These are phyloP conservation scores for Leptographium wingfieldii DNA, from an alignment of 2,329 filamentous ascomycete genomes.

Conservation along the genomic window DNA sequence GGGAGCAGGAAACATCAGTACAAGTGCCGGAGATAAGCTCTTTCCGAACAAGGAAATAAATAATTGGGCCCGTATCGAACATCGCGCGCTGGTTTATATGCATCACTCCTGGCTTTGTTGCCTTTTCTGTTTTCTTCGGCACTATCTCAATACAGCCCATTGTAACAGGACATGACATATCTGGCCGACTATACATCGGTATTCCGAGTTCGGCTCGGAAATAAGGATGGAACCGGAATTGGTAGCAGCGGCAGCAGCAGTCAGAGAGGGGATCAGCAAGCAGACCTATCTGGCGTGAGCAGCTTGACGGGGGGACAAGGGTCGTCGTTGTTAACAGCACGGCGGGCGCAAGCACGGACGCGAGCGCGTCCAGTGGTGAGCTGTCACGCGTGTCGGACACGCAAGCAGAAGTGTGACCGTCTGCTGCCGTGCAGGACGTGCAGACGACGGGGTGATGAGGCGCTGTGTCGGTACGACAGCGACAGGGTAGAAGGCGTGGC, in stretches of 20 bases:
- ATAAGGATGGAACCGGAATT: background rate
- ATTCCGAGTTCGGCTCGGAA: slow-evolving; percentile 9
- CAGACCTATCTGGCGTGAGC: background rate
- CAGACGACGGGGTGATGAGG: slow-evolving; percentile 23
- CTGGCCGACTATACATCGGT: slow-evolving; percentile 11
- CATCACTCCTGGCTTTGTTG: background rate
- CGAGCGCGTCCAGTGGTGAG: slow-evolving; percentile 25
- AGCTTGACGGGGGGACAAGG: no score
- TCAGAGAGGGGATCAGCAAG: background rate
- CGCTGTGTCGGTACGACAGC: slow-evolving; percentile 20
- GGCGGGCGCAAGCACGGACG: background rate
- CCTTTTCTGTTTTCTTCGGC: background rate
- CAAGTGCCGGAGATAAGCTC: background rate
- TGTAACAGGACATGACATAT: background rate
- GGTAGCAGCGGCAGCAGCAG: background rate
- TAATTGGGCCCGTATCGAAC: background rate
- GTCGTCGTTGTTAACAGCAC: background rate
- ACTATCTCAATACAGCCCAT: background rate
- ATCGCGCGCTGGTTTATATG: no score
- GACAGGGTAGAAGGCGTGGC: slow-evolving; percentile 1
- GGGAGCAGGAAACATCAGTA: background rate
- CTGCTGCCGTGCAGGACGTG: slow-evolving; percentile 27
- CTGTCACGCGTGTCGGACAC: slow-evolving; percentile 27
- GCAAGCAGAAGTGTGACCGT: slow-evolving; percentile 31
- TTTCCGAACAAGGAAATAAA: background rate